Evolutionary conservation across 768 basidiomycete genomes (phyloP).

Genomic region (Tricholoma flavovirens): DNA sequence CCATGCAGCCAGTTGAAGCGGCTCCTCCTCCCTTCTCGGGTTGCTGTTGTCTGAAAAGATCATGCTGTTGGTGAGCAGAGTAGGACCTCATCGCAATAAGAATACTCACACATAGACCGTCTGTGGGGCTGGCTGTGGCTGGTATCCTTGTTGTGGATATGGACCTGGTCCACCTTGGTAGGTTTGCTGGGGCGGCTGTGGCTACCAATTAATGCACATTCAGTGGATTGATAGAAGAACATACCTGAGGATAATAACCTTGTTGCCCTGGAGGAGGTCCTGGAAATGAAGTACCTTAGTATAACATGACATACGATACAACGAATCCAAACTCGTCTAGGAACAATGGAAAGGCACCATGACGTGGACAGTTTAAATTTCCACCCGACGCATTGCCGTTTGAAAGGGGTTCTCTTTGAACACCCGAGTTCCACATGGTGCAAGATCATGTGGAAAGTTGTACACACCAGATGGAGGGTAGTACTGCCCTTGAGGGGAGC

Average conservation of each 20-base stretch:
- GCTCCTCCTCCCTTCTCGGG: conserved; percentile 41
- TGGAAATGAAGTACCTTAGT: conserved; percentile 15
- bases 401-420: not conserved
- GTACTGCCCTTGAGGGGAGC: conserved; percentile 43
- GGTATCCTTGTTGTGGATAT: conserved; percentile 51
- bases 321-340: not conserved
- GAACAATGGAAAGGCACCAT: not conserved
- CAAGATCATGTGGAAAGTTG: not conserved
- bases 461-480: conserved; percentile 34
- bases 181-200: conserved; percentile 52
- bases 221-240: not conserved
- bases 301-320: not conserved
- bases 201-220: conserved; percentile 29
- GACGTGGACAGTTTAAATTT: not conserved
- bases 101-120: conserved; percentile 71
- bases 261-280: conserved; percentile 53
- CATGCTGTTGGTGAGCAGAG: not conserved
- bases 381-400: not conserved
- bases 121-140: conserved; percentile 53
- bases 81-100: not conserved
- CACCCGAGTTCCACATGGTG: not conserved
- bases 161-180: conserved; percentile 46
- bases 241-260: conserved; percentile 60
- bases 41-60: conserved; percentile 41
- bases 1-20: conserved; percentile 41